These are phyloP conservation scores for Cavenderia fasciculata DNA, from an alignment of 78 protist species.

Conservation along the genomic window DNA sequence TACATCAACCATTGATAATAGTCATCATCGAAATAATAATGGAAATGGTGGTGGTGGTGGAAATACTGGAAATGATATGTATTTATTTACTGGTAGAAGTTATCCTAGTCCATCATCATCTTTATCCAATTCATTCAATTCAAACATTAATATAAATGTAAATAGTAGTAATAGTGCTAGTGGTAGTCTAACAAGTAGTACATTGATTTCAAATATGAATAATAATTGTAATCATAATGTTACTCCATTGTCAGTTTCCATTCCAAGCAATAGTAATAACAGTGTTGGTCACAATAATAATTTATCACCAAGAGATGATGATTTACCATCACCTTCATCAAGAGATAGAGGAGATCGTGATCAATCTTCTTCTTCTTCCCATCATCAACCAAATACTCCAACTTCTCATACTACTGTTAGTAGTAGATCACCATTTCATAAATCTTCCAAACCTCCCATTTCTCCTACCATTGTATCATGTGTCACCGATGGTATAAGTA, in stretches of 20 bases:
- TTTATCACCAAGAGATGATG: not conserved
- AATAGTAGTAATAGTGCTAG: not conserved
- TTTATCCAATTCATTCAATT: conserved; percentile 33
- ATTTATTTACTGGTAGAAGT: conserved; percentile 63
- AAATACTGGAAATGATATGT: conserved; percentile 20
- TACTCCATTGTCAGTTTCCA: not conserved
- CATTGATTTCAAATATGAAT: not conserved
- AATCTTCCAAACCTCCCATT: conserved; percentile 38
- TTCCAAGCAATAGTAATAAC: conserved; percentile 16
- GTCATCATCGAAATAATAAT: not conserved
- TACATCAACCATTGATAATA: not conserved
- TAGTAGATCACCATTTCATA: conserved; percentile 78
- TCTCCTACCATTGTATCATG: conserved; percentile 76
- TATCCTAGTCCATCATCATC: conserved; percentile 43
- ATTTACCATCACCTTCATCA: not conserved
- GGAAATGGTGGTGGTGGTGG: not conserved
- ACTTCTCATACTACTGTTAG: too few relatives aligned
- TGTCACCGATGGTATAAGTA: conserved; percentile 38
- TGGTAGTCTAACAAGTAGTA: conserved; percentile 1
- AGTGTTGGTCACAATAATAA: not conserved
- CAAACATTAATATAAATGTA: too few relatives aligned
- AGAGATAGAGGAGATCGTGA: not conserved
- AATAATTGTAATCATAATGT: not conserved
- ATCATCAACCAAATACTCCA: not conserved
- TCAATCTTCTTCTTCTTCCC: not conserved